These are phyloP conservation scores for Epichloe sp. DNA, from an alignment of 2,329 filamentous ascomycete genomes.

Conservation along the genomic window DNA sequence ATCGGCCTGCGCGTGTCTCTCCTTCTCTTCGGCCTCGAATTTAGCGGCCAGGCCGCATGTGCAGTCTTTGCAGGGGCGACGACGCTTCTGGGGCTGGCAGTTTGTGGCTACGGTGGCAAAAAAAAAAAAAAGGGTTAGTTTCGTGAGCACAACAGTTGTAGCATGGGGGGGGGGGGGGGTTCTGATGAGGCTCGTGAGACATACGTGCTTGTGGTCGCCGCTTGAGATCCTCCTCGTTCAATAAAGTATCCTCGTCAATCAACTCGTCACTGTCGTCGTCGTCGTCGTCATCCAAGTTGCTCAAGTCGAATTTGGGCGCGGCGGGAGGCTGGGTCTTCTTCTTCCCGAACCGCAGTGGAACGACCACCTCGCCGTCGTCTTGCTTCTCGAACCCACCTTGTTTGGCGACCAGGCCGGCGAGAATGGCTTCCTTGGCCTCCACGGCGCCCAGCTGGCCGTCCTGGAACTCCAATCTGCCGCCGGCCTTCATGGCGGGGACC, in stretches of 20 bases:
- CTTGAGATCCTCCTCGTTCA: conserved; percentile 74
- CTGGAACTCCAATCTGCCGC: conserved; percentile 56
- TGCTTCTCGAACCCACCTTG: conserved; percentile 61
- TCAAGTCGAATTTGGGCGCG: conserved; percentile 41
- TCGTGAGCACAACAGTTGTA: not conserved
- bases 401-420: conserved; percentile 61
- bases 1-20: conserved; percentile 52
- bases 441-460: conserved; percentile 42
- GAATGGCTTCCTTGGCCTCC: conserved; percentile 62
- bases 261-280: conserved; percentile 57
- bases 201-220: conserved; percentile 68
- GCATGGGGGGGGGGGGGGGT: not conserved
- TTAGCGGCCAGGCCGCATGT: conserved; percentile 83
- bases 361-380: conserved; percentile 44
- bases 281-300: conserved; percentile 39
- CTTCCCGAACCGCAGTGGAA: conserved; percentile 32
- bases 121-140: not conserved
- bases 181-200: conserved; percentile 24
- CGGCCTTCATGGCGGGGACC: conserved; percentile 56
- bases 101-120: conserved; percentile 47
- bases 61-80: conserved; percentile 95
- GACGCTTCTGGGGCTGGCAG: conserved; percentile 81
- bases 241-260: conserved; percentile 79
- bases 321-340: conserved; percentile 19
- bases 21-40: conserved; percentile 71